A percentile compares a stretch with the other conserved stretches of the same genome.
These are phyloP conservation scores for Penicillium italicum DNA, from an alignment of 2,329 filamentous ascomycete genomes.

Conservation along the genomic window DNA sequence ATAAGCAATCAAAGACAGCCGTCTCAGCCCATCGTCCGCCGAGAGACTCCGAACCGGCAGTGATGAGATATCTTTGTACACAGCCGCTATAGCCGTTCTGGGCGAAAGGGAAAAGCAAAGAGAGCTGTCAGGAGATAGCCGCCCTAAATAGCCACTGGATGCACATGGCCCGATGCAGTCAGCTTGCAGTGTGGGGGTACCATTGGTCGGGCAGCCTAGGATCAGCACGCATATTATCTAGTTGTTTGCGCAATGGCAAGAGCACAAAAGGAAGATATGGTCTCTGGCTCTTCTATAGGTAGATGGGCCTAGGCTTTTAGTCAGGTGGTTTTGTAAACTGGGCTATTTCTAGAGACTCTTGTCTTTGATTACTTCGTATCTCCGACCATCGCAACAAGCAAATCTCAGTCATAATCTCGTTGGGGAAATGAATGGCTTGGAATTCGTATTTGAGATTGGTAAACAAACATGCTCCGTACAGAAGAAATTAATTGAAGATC, in stretches of 20 bases:
- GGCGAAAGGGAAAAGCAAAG: conserved; percentile 11
- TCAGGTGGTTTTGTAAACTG: neutral
- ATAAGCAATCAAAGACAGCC: conserved; percentile 18
- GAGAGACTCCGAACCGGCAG: conserved; percentile 6
- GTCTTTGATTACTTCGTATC: conserved; percentile 1
- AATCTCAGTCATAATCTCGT: neutral
- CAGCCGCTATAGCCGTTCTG: conserved; percentile 17
- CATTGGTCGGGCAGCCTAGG: neutral
- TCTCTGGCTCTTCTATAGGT: neutral
- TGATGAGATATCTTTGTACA: conserved; percentile 15
- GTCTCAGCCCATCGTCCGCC: conserved; percentile 15
- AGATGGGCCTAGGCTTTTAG: neutral
- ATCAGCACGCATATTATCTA: neutral
- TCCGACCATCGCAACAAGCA: neutral
- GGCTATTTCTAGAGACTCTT: neutral
- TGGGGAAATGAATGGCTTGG: neutral
- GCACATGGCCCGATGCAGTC: conserved; percentile 8
- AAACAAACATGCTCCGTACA: neutral
- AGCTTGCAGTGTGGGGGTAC: neutral
- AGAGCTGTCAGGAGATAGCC: conserved; percentile 21
- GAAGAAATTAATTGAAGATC: conserved; percentile 45
- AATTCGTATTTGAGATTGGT: neutral
- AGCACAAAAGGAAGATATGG: neutral
- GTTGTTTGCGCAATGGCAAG: neutral
- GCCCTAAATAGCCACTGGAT: conserved; percentile 5